Percentiles rank a stretch among this genome's conserved stretches.
phyloP scores from a whole-genome alignment of 139 green algal species.

The Micromonas commoda region DNA sequence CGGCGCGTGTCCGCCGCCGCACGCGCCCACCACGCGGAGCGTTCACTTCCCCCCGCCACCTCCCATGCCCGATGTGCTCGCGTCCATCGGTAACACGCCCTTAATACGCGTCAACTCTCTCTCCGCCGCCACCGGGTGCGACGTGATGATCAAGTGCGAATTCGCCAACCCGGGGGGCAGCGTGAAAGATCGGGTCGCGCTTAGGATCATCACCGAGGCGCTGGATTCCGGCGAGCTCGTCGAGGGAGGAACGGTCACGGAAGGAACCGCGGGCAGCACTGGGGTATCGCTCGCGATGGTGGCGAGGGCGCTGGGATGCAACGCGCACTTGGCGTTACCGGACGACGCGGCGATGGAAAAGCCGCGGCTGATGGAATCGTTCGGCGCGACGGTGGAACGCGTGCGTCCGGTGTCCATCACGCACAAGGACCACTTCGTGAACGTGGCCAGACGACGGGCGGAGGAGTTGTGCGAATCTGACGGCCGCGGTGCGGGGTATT shows the following conservation, averaged over 20 bases:
- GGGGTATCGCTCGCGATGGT: constrained; percentile 81
- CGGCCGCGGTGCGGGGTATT: constrained; percentile 50
- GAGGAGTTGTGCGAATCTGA: constrained; percentile 12
- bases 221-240: constrained; percentile 38
- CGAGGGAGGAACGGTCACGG: constrained; percentile 64
- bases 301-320: constrained; percentile 47
- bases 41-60: too few species aligned
- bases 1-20: too few species aligned
- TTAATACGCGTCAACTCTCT: constrained; percentile 35
- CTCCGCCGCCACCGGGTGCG: constrained; percentile 35
- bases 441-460: constrained; percentile 51
- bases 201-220: constrained; percentile 70
- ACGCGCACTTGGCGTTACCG: constrained; percentile 77
- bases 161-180: constrained; percentile 86
- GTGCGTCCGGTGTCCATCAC: constrained; percentile 87
- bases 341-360: constrained; percentile 90
- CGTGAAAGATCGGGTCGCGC: constrained; percentile 87
- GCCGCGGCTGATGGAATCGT: constrained; percentile 53
- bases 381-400: constrained; percentile 65
- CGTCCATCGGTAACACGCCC: constrained; percentile 40
- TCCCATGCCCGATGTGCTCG: too few species aligned
- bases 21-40: too few species aligned
- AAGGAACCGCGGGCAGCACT: constrained; percentile 82
- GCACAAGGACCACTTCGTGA: constrained; percentile 87
- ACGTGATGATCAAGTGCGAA: constrained; percentile 55